Base-by-base conservation (phyloP, 2,329 filamentous ascomycete genomes). In the Calonectria pteridis region DNA sequence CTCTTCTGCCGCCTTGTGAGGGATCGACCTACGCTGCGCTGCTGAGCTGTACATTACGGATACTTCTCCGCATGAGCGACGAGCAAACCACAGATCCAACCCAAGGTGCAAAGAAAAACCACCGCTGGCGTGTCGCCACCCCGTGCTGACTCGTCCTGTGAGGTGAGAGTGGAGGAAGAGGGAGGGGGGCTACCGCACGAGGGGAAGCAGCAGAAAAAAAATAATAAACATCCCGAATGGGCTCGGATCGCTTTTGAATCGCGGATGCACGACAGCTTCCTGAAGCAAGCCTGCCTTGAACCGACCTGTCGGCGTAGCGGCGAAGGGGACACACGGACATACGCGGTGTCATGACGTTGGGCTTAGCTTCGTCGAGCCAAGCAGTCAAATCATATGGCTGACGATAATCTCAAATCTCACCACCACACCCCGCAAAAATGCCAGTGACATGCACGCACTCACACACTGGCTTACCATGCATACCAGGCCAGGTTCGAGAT, bases 401-500 rank as follows among this genome's bases (percentile, higher is more conserved):
- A 49, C 37, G 40, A 64, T 64, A 63, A 62, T 51, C 67, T 53
- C 58, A 37, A 63, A 43, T 40, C 58, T 69, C 31, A 53, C 43
- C 23, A 49, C 51, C 13, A 43, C 35, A n/a, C 55, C 59, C 58
- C 67, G 59, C 67, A 55, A 55, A 64, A 64, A 40, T 49, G 23
- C 43, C 40, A 49, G 20, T 28, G 20, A 49, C 59, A 29, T 64
- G 51, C 65, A 58, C 26, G 35, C 37, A 58, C 59, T 31, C 59
- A 31, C 59, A n/a, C 40, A 29, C 26, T 28, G 26, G 28, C 59
- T 29, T 31, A 33, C 28, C 40, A 62, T 31, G 59, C 40, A 23
- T 33, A 16, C 28, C 26, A 49, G 37, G 29, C 6, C 50, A 53
- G 13, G 6, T 46, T 59, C 26, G 55, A 26, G 55, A 18, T 28